phyloP scores from a whole-genome alignment of 768 basidiomycete genomes.

The Leccinellum rugosiceps region DNA sequence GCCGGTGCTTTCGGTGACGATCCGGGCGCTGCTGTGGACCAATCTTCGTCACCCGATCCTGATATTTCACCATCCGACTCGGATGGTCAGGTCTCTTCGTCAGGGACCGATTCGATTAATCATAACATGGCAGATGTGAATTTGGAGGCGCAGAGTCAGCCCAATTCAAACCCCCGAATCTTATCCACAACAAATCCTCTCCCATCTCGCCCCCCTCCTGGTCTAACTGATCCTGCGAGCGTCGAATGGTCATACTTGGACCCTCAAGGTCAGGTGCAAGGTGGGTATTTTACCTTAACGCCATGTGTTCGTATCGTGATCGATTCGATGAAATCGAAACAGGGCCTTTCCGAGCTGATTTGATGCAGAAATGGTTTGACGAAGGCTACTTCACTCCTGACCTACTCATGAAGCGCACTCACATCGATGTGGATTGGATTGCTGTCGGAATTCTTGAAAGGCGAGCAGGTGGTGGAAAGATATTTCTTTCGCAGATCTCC shows the following conservation, averaged over 20 bases:
- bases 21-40: conserved; percentile 6
- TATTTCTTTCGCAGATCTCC: conserved; percentile 57
- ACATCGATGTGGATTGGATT: conserved; percentile 64
- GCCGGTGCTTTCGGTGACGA: conserved; percentile 6
- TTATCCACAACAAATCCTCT: conserved; percentile 11
- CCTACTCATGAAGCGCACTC: conserved; percentile 80
- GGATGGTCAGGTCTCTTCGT: conserved; percentile 9
- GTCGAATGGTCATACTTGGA: conserved; percentile 93
- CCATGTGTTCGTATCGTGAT: not conserved
- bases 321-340: conserved; percentile 1
- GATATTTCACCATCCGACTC: conserved; percentile 8
- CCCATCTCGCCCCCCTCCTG: conserved; percentile 41
- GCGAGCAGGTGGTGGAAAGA: conserved; percentile 49
- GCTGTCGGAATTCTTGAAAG: conserved; percentile 58
- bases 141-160: conserved; percentile 10
- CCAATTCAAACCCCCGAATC: conserved; percentile 4
- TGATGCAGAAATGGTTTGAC: conserved; percentile 95
- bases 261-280: conserved; percentile 89
- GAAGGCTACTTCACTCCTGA: conserved; percentile 85
- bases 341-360: conserved; percentile 87
- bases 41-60: conserved; percentile 9
- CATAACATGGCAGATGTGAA: conserved; percentile 15
- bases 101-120: conserved; percentile 6
- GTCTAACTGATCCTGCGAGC: conserved; percentile 49
- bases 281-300: conserved; percentile 36